Conservation (phyloP, 73 alveolate species). For the Paramecium caudatum region DNA sequence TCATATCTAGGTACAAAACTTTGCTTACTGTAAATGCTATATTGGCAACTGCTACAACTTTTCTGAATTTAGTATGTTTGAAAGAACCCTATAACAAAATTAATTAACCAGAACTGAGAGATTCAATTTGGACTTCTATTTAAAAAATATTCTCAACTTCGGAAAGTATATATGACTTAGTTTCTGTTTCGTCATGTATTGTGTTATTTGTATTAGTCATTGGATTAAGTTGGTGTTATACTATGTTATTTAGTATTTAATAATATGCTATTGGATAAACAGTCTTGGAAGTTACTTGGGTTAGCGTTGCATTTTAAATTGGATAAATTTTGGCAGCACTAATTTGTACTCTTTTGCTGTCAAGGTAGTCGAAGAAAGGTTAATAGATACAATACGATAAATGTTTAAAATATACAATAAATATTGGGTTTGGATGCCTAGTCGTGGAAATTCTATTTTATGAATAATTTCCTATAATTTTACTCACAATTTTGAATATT, state of each 20-base stretch:
- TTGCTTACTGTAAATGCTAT: not conserved
- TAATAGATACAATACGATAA: not conserved
- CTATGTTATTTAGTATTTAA: constrained; percentile 4
- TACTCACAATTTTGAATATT: not conserved
- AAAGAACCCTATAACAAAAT: not conserved
- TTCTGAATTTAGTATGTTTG: not conserved
- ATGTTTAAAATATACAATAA: not conserved
- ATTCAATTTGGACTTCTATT: not conserved
- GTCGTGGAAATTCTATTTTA: constrained; percentile 4
- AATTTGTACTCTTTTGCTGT: not conserved
- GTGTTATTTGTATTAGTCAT: not conserved
- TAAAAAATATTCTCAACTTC: not conserved
- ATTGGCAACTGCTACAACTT: not conserved
- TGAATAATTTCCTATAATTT: not conserved
- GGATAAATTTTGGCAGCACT: not conserved
- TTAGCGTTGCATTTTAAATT: not conserved
- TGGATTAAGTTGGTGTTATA: constrained; percentile 48
- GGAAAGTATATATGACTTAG: not conserved
- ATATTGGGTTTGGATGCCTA: not conserved
- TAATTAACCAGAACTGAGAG: not conserved
- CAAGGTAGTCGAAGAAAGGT: not conserved
- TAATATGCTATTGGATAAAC: not conserved
- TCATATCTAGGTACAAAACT: not conserved
- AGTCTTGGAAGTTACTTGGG: not conserved
- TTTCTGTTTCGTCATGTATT: constrained; percentile 19